Evolutionary conservation across 768 basidiomycete species (phyloP), one percentile per base, ranked within the genome.

Genomic region (Leccinum imitatum): DNA sequence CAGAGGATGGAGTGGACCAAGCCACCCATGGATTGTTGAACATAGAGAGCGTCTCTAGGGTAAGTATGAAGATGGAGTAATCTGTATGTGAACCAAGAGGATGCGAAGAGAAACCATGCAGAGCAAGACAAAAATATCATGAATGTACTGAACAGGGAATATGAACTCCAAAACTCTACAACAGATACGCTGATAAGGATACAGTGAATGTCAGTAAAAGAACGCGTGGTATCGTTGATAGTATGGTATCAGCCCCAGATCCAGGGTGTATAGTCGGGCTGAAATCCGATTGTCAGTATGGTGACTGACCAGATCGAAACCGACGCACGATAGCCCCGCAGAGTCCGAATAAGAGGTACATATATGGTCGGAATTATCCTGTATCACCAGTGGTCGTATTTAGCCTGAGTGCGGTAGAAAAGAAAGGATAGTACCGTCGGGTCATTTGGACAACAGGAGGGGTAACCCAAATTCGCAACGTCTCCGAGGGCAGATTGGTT

Each of bases 311-410:
- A 14, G 1, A 50, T 21, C 21, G 50, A 59, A 21, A 46, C 19
- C 1, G 52, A 63, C 87, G 59, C 64, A 89, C 89, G 88, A 79
- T 60, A 87, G 70, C 27, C 84, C 85, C 65, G 84, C 82, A 53
- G 79, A 70, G 65, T 88, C 87, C 44, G 89, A 91, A 69, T 82
- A 91, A 0, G 89, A 90, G 27, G 86, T 81, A 67, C 90, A 91
- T 39, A 83, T 82, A 54, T 81, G 74, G 78, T 83, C 25, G 66
- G 62, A 33, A 64, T 75, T 78, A 48, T 75, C 75, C 80, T 83
- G 68, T 30, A 14, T 54, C n/a, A 37, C 33, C 14, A 3, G 37
- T 61, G 17, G 33, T 62, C 27, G 33, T 4, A 5, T 53, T 71
- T 30, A 62, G 62, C 14, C 39, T 53, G 13, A 30, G 59, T 23